Evolutionary conservation across 768 basidiomycete species (phyloP).

Genomic region (Saitozyma sp.): DNA sequence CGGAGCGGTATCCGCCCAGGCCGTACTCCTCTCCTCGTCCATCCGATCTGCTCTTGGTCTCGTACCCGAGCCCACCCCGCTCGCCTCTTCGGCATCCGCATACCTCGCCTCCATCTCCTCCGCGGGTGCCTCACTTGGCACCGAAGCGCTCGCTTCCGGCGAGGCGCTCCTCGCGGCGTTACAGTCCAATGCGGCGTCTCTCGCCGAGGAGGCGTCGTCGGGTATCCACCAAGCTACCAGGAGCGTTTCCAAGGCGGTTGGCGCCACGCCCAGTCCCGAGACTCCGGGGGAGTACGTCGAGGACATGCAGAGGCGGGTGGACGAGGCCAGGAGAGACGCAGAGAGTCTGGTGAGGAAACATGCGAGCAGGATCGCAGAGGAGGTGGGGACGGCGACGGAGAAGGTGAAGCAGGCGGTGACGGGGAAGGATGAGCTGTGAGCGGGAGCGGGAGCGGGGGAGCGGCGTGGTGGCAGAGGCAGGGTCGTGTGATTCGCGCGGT

Average conservation of each 20-base stretch:
- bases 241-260: constrained; percentile 27
- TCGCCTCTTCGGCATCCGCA: constrained; percentile 31
- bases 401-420: constrained; percentile 7
- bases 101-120: constrained; percentile 32
- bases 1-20: constrained; percentile 14
- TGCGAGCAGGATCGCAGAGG: constrained; percentile 14
- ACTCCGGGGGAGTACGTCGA: constrained; percentile 21
- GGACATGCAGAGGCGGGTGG: constrained; percentile 12
- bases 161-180: constrained; percentile 6
- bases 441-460: not conserved
- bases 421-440: constrained; percentile 20
- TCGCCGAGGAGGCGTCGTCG: constrained; percentile 19
- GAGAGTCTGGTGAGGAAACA: constrained; percentile 21
- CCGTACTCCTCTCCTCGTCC: constrained; percentile 15
- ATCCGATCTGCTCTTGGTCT: constrained; percentile 24
- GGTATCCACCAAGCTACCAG: constrained; percentile 38
- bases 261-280: constrained; percentile 40
- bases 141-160: constrained; percentile 23
- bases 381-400: constrained; percentile 13
- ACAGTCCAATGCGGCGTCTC: constrained; percentile 13
- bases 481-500: too few species aligned
- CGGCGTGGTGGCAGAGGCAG: not conserved
- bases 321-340: constrained; percentile 11
- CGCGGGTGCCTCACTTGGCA: constrained; percentile 16
- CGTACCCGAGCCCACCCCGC: constrained; percentile 17